phyloP scores from a whole-genome alignment of 2,329 filamentous ascomycete genomes.

The Grosmannia penicillata region DNA sequence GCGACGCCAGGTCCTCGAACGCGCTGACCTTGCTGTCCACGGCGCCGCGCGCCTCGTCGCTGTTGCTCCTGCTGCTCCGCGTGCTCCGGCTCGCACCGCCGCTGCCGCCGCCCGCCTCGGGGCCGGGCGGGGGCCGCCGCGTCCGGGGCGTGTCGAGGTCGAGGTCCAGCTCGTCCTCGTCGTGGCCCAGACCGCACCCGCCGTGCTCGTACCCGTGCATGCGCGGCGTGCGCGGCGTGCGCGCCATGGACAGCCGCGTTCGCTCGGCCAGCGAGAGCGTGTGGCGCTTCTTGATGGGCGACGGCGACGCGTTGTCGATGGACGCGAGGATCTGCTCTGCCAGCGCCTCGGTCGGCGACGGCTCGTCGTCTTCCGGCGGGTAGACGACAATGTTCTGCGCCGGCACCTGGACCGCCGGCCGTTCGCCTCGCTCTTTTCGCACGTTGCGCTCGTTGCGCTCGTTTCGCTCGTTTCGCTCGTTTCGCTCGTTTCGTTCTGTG shows the following conservation, averaged over 20 bases:
- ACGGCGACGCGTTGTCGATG: conserved; percentile 39
- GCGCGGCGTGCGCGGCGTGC: conserved; percentile 26
- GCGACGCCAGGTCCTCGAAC: conserved; percentile 37
- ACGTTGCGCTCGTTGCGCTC: no score
- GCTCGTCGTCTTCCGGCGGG: not conserved
- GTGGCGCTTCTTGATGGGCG: conserved; percentile 41
- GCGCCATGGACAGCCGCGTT: conserved; percentile 67
- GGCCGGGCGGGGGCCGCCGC: no score
- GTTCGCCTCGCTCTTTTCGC: no score
- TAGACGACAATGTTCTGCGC: not conserved
- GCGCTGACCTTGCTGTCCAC: conserved; percentile 11
- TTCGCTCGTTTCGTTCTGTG: no score
- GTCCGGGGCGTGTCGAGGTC: not conserved
- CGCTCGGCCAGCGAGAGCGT: conserved; percentile 58
- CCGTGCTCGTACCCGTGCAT: conserved; percentile 13
- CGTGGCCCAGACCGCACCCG: conserved; percentile 4
- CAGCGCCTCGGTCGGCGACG: conserved; percentile 28
- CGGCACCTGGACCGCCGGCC: no score
- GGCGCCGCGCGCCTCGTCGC: no score
- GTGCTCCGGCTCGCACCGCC: no score
- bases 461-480: no score
- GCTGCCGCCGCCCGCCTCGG: no score
- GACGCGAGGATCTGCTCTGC: conserved; percentile 42
- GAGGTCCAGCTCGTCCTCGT: conserved; percentile 6
- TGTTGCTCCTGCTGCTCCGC: no score